Base-by-base conservation (phyloP, 352 stramenopile genomes). In the Poterioochromonas sp. region DNA sequence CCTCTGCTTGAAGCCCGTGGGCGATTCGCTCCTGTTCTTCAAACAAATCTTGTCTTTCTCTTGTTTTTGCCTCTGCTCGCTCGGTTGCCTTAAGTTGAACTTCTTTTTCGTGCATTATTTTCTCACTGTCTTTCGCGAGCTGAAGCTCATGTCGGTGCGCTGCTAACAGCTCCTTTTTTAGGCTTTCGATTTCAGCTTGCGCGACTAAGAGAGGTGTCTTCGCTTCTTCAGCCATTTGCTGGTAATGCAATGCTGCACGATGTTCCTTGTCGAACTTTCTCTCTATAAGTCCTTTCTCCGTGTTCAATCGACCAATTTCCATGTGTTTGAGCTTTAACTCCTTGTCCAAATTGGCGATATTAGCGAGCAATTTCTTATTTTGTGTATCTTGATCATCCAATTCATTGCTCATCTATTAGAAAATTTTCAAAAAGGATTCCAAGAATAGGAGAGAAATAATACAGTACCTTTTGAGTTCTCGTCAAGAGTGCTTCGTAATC, bases 401-500 rank as follows among this genome's bases (percentile, higher is more conserved):
- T 41, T 96, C 78, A 34, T 95, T 89, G n/a, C 89, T 71, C 34
- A 71, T 43, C 54, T 65, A 65, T 35, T 15, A 32, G 26, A 5
- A 65, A 39, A 65, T 32, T 15, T 51, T 51, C 5, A 51, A 51
- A 51, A 20, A 18, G 5, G 43, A 20, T n/a, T n/a, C n/a, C n/a
- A n/a, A n/a, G n/a, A n/a, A n/a, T n/a, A n/a, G n/a, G n/a, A n/a
- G n/a, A n/a, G n/a, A n/a, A n/a, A n/a, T n/a, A n/a, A n/a, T n/a
- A 32, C 11, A 32, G 94, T 53, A 96, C 83, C 81, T 96, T 96
- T 76, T 96, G 90, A 53, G 87, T 94, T 41, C 88, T 87, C 1
- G 85, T 87, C 78, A 92, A 96, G 34, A 94, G 86, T 70, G 89
- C 89, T 83, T 95, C 92, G 83, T 95, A 96, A 86, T 95, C 92